Conservation (phyloP, 2,329 filamentous ascomycete species). For the Paecilomyces sp. region DNA sequence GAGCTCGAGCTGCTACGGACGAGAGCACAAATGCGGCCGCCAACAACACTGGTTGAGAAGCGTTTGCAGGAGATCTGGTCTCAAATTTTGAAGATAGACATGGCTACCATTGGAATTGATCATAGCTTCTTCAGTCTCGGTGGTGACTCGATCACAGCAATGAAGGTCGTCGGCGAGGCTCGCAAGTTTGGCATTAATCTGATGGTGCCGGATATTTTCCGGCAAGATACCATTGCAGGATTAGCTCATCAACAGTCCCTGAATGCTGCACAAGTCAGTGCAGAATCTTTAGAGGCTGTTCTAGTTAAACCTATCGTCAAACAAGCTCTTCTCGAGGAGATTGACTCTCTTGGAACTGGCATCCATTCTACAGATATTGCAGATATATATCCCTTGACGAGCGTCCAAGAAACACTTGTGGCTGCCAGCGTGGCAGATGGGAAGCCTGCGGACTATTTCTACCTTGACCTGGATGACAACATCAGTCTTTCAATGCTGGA, state of each 20-base stretch:
- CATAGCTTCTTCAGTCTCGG: conserved; percentile 24
- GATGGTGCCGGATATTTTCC: background rate
- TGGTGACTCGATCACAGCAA: conserved; percentile 20
- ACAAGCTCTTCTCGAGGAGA: background rate
- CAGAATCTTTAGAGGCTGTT: background rate
- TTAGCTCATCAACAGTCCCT: background rate
- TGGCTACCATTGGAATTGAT: conserved; percentile 12
- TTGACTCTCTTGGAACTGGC: background rate
- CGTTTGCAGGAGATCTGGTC: conserved; percentile 13
- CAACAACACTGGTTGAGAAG: conserved; percentile 6
- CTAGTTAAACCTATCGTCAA: background rate
- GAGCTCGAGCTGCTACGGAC: background rate
- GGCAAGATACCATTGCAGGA: background rate
- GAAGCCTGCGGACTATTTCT: background rate
- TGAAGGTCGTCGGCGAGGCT: conserved; percentile 9
- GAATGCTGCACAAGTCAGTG: background rate
- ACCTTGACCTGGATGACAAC: background rate
- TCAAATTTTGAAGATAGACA: conserved; percentile 12
- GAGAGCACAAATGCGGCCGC: background rate
- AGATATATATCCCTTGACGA: background rate
- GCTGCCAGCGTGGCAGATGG: background rate
- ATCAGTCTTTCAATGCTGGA: background rate
- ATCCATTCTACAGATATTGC: background rate
- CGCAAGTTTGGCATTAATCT: background rate
- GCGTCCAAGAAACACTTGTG: background rate